These are phyloP conservation scores for Vitellaria paradoxa DNA, from an alignment of 179 eudicot species.

Conservation along the genomic window DNA sequence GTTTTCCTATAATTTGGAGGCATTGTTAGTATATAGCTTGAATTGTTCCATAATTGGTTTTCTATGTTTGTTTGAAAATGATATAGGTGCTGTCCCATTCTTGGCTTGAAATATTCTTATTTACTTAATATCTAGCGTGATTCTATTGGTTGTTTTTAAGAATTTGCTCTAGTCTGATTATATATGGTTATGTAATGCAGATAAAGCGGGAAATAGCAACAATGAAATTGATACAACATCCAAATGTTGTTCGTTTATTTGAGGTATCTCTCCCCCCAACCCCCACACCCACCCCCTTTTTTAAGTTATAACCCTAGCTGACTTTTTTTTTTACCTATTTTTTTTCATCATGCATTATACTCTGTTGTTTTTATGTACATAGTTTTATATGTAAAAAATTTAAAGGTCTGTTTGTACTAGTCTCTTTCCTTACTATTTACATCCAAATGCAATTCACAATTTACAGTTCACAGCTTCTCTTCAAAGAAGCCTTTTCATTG, in stretches of 20 bases:
- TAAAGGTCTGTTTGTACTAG: too few relatives aligned
- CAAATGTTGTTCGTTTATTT: slow-evolving; percentile 73
- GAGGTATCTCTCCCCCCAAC: slow-evolving; percentile 53
- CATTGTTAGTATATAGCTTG: too few relatives aligned
- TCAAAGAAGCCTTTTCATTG: neutral
- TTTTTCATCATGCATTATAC: neutral
- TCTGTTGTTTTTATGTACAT: neutral
- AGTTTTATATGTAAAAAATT: neutral
- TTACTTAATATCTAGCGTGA: neutral
- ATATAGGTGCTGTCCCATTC: neutral
- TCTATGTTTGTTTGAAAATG: neutral
- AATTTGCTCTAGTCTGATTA: neutral
- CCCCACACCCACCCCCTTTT: slow-evolving; percentile 3
- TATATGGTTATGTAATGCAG: slow-evolving; percentile 38
- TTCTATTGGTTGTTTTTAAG: neutral
- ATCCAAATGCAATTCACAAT: neutral
- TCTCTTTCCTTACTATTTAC: neutral
- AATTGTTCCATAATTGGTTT: neutral
- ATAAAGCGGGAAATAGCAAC: slow-evolving; percentile 89
- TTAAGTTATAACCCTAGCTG: too few relatives aligned
- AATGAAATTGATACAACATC: slow-evolving; percentile 92
- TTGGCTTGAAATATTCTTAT: neutral
- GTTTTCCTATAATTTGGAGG: neutral
- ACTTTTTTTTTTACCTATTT: too few relatives aligned
- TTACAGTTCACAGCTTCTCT: neutral